Evolutionary conservation across 805 yeast species (phyloP).

Genomic region (Scheffersomyces stipitis): DNA sequence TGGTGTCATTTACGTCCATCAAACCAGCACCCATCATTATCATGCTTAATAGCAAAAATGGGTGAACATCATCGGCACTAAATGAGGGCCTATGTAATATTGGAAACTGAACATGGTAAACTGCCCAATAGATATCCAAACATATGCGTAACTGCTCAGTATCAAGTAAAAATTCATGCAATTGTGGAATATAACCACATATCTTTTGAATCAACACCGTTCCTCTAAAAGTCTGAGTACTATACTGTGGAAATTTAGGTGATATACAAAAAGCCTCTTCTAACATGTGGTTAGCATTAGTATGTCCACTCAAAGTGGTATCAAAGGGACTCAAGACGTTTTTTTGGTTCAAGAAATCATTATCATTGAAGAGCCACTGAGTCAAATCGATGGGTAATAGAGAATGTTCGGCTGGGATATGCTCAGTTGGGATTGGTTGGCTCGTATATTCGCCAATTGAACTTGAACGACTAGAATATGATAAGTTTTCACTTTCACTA

Average conservation of each 20-base stretch:
- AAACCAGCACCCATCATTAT: conserved; percentile 6
- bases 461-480: not conserved
- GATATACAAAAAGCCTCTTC: conserved; percentile 2
- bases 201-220: not conserved
- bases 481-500: not conserved
- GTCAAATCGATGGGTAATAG: conserved; percentile 1
- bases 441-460: not conserved
- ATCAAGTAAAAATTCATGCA: not conserved
- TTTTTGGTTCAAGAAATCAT: conserved; percentile 1
- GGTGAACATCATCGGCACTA: conserved; percentile 1
- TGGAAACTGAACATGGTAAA: conserved; percentile 5
- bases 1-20: not conserved
- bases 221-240: not conserved
- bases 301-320: not conserved
- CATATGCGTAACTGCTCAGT: not conserved
- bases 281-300: conserved; percentile 1
- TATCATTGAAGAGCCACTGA: conserved; percentile 3
- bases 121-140: conserved; percentile 3
- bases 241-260: conserved; percentile 1
- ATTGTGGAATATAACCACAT: not conserved
- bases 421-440: not conserved
- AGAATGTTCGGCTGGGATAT: not conserved
- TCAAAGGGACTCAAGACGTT: not conserved
- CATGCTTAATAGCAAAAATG: conserved; percentile 2
- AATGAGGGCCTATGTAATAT: conserved; percentile 5